phyloP scores from a whole-genome alignment of 352 stramenopile genomes.

The Pythium folliculosum region DNA sequence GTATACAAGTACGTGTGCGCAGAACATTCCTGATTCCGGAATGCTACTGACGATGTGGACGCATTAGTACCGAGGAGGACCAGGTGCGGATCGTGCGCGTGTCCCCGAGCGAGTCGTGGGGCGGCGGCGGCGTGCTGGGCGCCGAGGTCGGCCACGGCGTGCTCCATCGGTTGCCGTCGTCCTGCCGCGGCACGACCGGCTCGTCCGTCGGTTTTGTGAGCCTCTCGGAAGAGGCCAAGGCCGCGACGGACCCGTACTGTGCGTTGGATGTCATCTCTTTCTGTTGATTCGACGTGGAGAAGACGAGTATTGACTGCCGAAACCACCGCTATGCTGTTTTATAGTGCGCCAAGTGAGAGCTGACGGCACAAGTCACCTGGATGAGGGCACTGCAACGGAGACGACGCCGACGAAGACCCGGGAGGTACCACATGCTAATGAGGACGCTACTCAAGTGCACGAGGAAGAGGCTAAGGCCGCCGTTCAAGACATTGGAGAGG shows the following conservation, averaged over 20 bases:
- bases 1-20: constrained; percentile 97
- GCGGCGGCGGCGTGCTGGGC: constrained; percentile 91
- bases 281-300: no score
- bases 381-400: not conserved
- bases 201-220: constrained; percentile 81
- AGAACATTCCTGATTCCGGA: no score
- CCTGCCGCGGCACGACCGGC: constrained; percentile 53
- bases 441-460: not conserved
- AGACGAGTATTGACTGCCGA: no score
- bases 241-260: constrained; percentile 83
- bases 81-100: constrained; percentile 93
- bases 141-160: constrained; percentile 96
- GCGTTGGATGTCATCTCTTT: constrained; percentile 21
- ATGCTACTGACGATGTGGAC: not conserved
- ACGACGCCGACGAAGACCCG: no score
- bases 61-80: constrained; percentile 80
- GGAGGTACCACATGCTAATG: not conserved
- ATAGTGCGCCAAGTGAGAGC: not conserved
- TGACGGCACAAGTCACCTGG: no score
- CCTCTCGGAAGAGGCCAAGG: constrained; percentile 63
- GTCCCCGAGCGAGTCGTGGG: constrained; percentile 80
- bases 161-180: constrained; percentile 92
- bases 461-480: not conserved
- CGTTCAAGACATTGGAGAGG: not conserved
- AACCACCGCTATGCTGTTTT: not conserved